These are phyloP conservation scores for Diaporthe citrichinensis DNA, from an alignment of 2,329 filamentous ascomycete species.

Conservation along the genomic window DNA sequence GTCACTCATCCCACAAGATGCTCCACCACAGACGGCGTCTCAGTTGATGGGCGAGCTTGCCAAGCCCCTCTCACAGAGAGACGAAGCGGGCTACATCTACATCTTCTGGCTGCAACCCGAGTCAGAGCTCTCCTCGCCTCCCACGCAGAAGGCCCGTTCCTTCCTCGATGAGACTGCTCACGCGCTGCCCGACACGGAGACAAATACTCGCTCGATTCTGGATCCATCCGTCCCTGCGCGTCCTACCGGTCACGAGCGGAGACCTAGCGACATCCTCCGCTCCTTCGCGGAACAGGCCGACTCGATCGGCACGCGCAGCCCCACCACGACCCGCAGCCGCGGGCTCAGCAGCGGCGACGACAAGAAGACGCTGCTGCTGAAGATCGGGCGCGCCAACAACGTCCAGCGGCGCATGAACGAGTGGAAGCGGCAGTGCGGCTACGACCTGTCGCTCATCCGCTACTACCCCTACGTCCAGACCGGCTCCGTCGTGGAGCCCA, in stretches of 20 bases:
- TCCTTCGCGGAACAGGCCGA: conserved; percentile 58
- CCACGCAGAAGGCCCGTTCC: conserved; percentile 71
- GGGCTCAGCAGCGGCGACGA: conserved; percentile 45
- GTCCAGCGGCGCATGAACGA: conserved; percentile 92
- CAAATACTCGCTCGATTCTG: conserved; percentile 71
- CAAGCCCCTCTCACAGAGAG: conserved; percentile 79
- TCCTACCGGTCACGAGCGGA: conserved; percentile 55
- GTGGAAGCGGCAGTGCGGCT: conserved; percentile 94
- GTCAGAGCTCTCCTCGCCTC: conserved; percentile 65
- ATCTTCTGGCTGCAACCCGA: conserved; percentile 95
- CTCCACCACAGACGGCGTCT: conserved; percentile 78
- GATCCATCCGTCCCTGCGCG: conserved; percentile 57
- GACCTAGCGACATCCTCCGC: conserved; percentile 69
- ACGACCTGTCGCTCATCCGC: conserved; percentile 87
- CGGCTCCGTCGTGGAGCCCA: conserved; percentile 57
- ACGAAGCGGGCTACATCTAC: conserved; percentile 95
- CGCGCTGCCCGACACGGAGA: conserved; percentile 55
- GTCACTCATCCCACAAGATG: conserved; percentile 76
- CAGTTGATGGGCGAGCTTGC: conserved; percentile 81
- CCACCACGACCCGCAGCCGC: conserved; percentile 39
- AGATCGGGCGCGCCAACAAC: conserved; percentile 80
- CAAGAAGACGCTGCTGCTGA: conserved; percentile 75
- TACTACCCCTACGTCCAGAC: conserved; percentile 87
- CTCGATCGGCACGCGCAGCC: conserved; percentile 44
- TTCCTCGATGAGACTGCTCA: conserved; percentile 65